Evolutionary conservation across 164 flowering plant species (phyloP), one percentile per base, ranked within the genome.

Genomic region (Echeveria elegans): DNA sequence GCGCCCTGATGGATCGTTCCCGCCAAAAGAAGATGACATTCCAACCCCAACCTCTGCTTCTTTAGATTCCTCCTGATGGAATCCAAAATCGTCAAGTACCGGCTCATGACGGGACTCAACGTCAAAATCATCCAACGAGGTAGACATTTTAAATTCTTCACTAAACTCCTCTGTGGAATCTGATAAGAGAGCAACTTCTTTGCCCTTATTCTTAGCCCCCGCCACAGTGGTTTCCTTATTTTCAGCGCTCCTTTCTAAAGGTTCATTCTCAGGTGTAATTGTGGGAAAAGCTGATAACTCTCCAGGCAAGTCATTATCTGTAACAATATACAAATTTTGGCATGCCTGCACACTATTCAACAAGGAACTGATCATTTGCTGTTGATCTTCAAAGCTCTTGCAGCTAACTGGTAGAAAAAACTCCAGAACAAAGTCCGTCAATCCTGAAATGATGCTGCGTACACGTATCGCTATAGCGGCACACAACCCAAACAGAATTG

Each of bases 291-390:
- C 47, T 64, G 61, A 67, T 40, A 71, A 26, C 41, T 71, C 80
- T 66, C 72, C 77, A 41, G 72, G 73, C 41, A 77, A 69, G n/a
- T 71, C 83, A n/a, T 74, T 65, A 38, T 73, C 81, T 6, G 81
- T 77, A 41, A 84, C 68, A 66, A 84, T 77, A 66, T 78, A 73
- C 64, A 89, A 78, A 66, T 73, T 76, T 69, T 28, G 71, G 70
- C 82, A 85, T 62, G 75, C 77, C 56, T 77, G 83, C 64, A 82
- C 85, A 28, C 85, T 60, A n/a, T 75, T 69, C 36, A 81, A 82
- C 77, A 92, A 69, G 12, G 86, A 75, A 70, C 71, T 70, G 18
- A 82, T 74, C 72, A 84, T 76, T 71, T 14, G 45, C 71, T 65
- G 56, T 59, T 67, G 69, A 12, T 52, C 62, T 28, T 67, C 62